Conservation (phyloP, 176 grass and related monocot species). For the Oropetium thomaeum region DNA sequence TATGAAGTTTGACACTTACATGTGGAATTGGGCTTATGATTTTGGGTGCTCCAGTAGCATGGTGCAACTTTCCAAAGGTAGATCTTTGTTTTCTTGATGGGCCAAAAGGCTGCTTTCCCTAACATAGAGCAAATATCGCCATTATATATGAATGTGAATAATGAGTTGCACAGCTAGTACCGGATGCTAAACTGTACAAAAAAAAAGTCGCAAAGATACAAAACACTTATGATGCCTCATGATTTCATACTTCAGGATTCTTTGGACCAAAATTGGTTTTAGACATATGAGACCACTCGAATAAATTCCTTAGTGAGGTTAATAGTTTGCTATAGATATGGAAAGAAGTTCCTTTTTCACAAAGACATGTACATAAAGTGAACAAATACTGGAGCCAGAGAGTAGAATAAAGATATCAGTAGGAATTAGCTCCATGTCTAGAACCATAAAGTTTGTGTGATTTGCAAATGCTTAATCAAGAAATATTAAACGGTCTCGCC, state of each 20-base stretch:
- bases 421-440: neutral
- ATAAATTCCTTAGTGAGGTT: neutral
- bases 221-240: conserved; percentile 21
- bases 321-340: neutral
- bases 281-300: conserved; percentile 7
- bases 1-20: conserved; percentile 26
- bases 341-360: neutral
- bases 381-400: neutral
- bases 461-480: conserved; percentile 27
- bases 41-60: neutral
- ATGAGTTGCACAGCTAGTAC: neutral
- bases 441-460: neutral
- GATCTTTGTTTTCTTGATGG: conserved; percentile 13
- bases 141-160: conserved; percentile 13
- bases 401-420: conserved; percentile 18
- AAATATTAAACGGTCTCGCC: neutral
- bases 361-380: neutral
- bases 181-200: conserved; percentile 9
- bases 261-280: conserved; percentile 10
- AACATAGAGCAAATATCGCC: neutral
- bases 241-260: neutral
- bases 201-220: conserved; percentile 1
- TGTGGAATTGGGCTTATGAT: neutral
- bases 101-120: conserved; percentile 11
- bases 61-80: neutral